Evolutionary conservation across 192 early-diverging fungal species (phyloP), one percentile per base, ranked within the genome.

Genomic region (Borealophlyctis nickersoniae): DNA sequence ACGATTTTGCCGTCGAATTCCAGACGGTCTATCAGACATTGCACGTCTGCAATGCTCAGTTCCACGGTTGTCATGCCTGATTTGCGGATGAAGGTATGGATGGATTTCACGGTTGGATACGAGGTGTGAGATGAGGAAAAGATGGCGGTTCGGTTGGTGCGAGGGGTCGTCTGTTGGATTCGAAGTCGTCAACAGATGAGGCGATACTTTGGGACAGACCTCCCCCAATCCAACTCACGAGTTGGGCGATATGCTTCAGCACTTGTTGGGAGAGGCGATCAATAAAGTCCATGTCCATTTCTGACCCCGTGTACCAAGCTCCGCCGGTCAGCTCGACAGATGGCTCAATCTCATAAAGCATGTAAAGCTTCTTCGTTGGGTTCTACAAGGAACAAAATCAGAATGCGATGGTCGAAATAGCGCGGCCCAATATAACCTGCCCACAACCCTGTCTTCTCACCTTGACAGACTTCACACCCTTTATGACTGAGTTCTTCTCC

Each of bases 301-400:
- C 91, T 56, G 93, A 87, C 77, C 95, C 92, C 4, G 90, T 92
- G 70, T 91, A 98, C 89, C 90, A 98, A 7, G 89, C 83, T 9
- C 94, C 92, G 62, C 94, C 94, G 14, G 94, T 95, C 27, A 96
- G 78, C 52, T 96, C 94, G 23, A 80, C 79, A 4, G 90, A 92
- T 3, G 94, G 93, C 3, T 83, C 81, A 23, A 94, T 53, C 49
- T 93, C 85, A 61, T 78, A 86, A 9, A 96, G 78, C 90, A 98
- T 95, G 63, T 95, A 95, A 23, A 92, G 77, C 57, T 94, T 95
- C 56, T 87, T 86, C 7, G 89, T 92, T 4, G 93, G 91, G 68
- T 84, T 83, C 85, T 89, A 30, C 23, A n/a, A 39, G 63, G 49
- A 64, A 14, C 0, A 54, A 57, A 58, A 49, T n/a, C 2, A 24